Percentiles rank a stretch among this genome's conserved stretches.
Evolutionary conservation across 495 filamentous ascomycete genomes (phyloP).

Genomic region (Annulohypoxylon moriforme): DNA sequence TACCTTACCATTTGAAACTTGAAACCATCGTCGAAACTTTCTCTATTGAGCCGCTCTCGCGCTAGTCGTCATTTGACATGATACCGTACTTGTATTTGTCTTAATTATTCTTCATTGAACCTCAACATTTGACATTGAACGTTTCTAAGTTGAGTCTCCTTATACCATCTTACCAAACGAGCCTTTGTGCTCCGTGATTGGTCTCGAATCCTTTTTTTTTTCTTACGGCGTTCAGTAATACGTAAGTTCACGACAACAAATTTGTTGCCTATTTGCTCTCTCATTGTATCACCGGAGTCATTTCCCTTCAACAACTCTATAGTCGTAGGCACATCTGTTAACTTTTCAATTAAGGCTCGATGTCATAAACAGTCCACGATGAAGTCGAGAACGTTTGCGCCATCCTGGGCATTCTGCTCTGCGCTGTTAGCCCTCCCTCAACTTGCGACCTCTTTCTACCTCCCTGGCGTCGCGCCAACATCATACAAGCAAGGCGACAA

Average conservation of each 20-base stretch:
- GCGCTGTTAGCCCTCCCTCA: slow-evolving; percentile 60
- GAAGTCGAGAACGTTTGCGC: slow-evolving; percentile 60
- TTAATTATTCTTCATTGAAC: slow-evolving; percentile 12
- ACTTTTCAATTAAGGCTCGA: slow-evolving; percentile 23
- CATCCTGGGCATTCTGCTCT: slow-evolving; percentile 59
- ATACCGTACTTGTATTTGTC: neutral
- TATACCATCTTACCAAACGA: slow-evolving; percentile 5
- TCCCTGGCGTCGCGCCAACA: slow-evolving; percentile 94
- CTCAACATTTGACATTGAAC: neutral
- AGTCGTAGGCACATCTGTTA: neutral
- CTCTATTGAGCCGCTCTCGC: slow-evolving; percentile 1
- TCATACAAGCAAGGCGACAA: slow-evolving; percentile 79
- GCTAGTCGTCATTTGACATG: slow-evolving; percentile 12
- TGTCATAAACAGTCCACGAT: slow-evolving; percentile 50
- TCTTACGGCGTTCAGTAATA: slow-evolving; percentile 28
- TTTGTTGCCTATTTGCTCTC: neutral
- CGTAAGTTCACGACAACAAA: slow-evolving; percentile 31
- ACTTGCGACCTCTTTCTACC: slow-evolving; percentile 85
- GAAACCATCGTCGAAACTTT: slow-evolving; percentile 31
- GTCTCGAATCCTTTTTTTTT: slow-evolving; percentile 31
- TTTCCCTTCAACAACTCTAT: neutral
- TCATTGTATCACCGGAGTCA: neutral
- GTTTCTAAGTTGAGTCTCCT: neutral
- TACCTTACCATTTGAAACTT: slow-evolving; percentile 5
- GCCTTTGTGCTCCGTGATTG: slow-evolving; percentile 42